Conservation (phyloP, 768 basidiomycete genomes). For the Mycena venus region DNA sequence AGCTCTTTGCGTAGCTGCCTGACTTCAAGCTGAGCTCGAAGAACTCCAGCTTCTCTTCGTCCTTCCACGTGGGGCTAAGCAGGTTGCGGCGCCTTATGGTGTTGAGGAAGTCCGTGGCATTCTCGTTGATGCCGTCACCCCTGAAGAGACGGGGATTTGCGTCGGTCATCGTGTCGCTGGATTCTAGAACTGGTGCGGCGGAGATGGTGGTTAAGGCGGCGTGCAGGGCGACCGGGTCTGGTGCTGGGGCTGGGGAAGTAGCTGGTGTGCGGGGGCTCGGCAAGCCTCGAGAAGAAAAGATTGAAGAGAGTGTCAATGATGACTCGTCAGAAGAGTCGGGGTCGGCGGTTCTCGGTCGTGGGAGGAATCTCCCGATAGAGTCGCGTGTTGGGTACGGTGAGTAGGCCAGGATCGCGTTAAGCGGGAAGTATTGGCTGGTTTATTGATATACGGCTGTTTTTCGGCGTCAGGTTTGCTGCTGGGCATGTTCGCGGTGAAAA, state of each 20-base stretch:
- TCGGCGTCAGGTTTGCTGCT: neutral
- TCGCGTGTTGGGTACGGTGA: neutral
- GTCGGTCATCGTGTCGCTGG: neutral
- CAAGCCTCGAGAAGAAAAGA: neutral
- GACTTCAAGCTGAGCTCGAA: slow-evolving; percentile 19
- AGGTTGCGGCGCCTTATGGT: neutral
- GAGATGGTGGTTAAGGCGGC: neutral
- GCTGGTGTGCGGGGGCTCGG: neutral
- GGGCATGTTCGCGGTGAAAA: neutral
- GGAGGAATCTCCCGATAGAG: neutral
- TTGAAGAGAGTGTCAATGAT: neutral
- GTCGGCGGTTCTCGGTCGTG: neutral
- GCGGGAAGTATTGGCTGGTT: no score
- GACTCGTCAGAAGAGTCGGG: slow-evolving; percentile 1
- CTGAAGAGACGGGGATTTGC: neutral
- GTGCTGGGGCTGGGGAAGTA: neutral
- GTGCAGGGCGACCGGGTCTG: neutral
- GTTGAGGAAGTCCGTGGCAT: slow-evolving; percentile 14
- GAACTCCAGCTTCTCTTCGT: slow-evolving; percentile 4
- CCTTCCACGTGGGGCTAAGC: slow-evolving; percentile 5
- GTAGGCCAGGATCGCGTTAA: neutral
- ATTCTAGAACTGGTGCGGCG: neutral
- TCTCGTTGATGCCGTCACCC: neutral
- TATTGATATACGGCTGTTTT: no score
- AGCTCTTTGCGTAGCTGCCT: slow-evolving; percentile 9